Conservation (phyloP, 2,329 filamentous ascomycete genomes). For the Hymenoscyphus occultus region DNA sequence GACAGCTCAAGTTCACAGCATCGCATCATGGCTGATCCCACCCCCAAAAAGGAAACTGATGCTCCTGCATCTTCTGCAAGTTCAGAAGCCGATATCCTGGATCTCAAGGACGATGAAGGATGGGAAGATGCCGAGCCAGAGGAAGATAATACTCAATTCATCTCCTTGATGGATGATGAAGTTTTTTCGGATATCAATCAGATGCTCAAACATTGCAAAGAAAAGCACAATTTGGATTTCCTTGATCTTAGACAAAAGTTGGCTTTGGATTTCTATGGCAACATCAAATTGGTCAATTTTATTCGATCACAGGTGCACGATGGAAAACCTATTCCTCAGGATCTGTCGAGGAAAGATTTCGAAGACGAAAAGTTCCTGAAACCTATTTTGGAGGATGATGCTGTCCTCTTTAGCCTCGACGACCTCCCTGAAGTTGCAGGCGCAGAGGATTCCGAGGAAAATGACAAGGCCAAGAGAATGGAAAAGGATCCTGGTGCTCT, state of each 20-base stretch:
- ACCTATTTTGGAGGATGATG: conserved; percentile 85
- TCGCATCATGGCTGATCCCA: conserved; percentile 23
- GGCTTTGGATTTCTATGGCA: conserved; percentile 68
- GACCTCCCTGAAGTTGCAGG: conserved; percentile 58
- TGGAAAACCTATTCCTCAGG: conserved; percentile 40
- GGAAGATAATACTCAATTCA: conserved; percentile 57
- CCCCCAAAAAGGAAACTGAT: conserved; percentile 20
- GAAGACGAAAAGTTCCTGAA: conserved; percentile 78
- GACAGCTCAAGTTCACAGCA: conserved; percentile 8
- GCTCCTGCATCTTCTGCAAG: conserved; percentile 37
- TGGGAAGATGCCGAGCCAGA: conserved; percentile 62
- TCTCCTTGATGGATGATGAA: conserved; percentile 66
- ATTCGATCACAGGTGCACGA: conserved; percentile 46
- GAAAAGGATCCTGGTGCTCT: conserved; percentile 27
- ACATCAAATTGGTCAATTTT: conserved; percentile 73
- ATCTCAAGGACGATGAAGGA: conserved; percentile 45
- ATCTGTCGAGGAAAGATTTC: conserved; percentile 61
- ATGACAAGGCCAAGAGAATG: conserved; percentile 31
- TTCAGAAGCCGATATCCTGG: conserved; percentile 43
- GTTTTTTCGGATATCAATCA: conserved; percentile 60
- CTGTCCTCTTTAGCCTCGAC: conserved; percentile 81
- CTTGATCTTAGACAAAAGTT: conserved; percentile 54
- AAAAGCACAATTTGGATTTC: conserved; percentile 66
- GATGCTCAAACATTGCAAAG: conserved; percentile 68
- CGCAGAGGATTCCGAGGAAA: conserved; percentile 32